Percentiles rank a stretch among this genome's conserved stretches.
phyloP scores from a whole-genome alignment of 768 basidiomycete species.

The Boletus reticulatus region DNA sequence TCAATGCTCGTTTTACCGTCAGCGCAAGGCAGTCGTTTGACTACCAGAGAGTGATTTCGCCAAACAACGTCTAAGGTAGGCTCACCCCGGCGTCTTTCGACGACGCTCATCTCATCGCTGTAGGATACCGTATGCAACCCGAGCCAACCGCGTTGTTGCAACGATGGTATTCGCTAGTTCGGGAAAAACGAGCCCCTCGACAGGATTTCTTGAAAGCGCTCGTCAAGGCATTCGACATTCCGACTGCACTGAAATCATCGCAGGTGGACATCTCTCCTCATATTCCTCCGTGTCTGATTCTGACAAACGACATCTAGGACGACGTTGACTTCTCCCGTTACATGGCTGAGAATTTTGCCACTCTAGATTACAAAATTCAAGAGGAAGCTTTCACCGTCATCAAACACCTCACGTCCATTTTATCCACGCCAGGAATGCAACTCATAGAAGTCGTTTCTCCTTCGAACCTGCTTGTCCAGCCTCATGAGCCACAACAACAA shows the following conservation, averaged over 20 bases:
- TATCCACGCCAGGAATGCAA: constrained; percentile 81
- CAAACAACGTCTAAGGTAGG: constrained; percentile 54
- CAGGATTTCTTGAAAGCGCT: constrained; percentile 87
- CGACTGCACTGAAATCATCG: constrained; percentile 49
- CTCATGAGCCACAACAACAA: constrained; percentile 38
- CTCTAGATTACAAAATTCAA: constrained; percentile 92
- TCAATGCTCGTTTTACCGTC: constrained; percentile 81
- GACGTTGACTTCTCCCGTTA: constrained; percentile 87
- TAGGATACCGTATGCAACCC: constrained; percentile 67
- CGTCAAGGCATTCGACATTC: constrained; percentile 79
- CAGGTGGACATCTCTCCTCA: constrained; percentile 42
- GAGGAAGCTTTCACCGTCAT: constrained; percentile 91
- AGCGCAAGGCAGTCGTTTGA: constrained; percentile 81
- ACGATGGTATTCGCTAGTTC: constrained; percentile 87
- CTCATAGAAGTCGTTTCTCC: constrained; percentile 75
- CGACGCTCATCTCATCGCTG: not conserved
- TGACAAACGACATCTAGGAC: constrained; percentile 42
- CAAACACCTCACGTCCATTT: constrained; percentile 68
- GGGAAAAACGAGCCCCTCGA: constrained; percentile 86
- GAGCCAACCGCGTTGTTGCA: constrained; percentile 74
- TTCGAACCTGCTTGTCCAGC: constrained; percentile 61
- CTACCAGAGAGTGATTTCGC: constrained; percentile 66
- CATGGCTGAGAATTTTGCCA: constrained; percentile 91
- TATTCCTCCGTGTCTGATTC: not conserved
- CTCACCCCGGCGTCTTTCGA: not conserved